phyloP scores from a whole-genome alignment of 2,329 filamentous ascomycete genomes.

The Fusarium incarnatum region DNA sequence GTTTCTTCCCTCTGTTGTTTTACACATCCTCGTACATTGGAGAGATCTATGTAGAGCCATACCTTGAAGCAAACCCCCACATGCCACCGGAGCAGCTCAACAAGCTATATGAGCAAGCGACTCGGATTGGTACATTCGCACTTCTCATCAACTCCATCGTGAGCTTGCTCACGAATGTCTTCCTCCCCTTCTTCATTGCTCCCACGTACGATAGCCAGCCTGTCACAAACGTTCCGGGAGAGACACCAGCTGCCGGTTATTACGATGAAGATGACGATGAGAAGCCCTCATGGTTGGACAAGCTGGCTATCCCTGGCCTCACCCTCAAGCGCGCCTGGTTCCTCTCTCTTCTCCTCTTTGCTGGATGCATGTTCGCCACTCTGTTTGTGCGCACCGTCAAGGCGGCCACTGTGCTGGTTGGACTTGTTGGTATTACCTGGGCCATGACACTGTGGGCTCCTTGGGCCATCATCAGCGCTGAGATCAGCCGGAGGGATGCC shows the following conservation, averaged over 20 bases:
- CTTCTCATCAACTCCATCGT: constrained; percentile 89
- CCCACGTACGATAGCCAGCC: constrained; percentile 75
- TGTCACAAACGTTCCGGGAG: constrained; percentile 48
- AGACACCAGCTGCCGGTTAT: constrained; percentile 46
- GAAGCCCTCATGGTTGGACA: constrained; percentile 62
- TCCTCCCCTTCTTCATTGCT: constrained; percentile 86
- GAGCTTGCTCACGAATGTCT: constrained; percentile 82
- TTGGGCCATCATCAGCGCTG: constrained; percentile 92
- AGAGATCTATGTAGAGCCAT: constrained; percentile 90
- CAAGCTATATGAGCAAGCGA: constrained; percentile 83
- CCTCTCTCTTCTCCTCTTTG: constrained; percentile 84
- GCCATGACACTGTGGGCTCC: constrained; percentile 94
- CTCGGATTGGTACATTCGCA: constrained; percentile 88
- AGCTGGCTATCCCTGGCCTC: constrained; percentile 81
- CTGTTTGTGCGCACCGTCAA: constrained; percentile 79
- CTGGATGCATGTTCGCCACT: constrained; percentile 83
- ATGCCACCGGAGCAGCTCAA: constrained; percentile 83
- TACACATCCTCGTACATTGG: constrained; percentile 95
- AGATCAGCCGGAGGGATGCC: constrained; percentile 86
- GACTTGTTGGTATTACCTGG: constrained; percentile 89
- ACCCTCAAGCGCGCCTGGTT: constrained; percentile 93
- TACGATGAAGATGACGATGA: constrained; percentile 50
- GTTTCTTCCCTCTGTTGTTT: constrained; percentile 95
- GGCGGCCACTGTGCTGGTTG: constrained; percentile 81
- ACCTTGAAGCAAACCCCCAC: constrained; percentile 79